phyloP scores from a whole-genome alignment of 495 filamentous ascomycete genomes.

The Mytilinidion resinicola region DNA sequence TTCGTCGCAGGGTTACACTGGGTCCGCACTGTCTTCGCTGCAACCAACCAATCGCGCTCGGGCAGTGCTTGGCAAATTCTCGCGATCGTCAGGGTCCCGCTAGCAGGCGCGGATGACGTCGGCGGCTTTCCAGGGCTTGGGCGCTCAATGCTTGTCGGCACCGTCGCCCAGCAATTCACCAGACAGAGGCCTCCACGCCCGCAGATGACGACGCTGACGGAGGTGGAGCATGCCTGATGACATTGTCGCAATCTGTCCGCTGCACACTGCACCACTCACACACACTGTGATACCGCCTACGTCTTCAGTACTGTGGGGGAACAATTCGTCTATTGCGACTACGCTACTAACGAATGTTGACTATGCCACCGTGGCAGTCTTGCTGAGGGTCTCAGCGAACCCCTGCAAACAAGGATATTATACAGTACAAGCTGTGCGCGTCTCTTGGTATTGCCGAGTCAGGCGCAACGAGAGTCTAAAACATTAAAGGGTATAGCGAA shows the following conservation, averaged over 20 bases:
- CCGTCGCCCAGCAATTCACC: background rate
- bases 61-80: background rate
- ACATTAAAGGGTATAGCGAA: conserved; percentile 30
- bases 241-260: too few relatives aligned
- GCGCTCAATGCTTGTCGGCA: conserved; percentile 1
- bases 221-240: too few relatives aligned
- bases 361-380: too few relatives aligned
- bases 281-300: too few relatives aligned
- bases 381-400: background rate
- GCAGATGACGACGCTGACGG: too few relatives aligned
- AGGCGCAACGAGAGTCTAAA: conserved; percentile 27
- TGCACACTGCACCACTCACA: too few relatives aligned
- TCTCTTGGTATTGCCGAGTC: background rate
- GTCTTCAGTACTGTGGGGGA: too few relatives aligned
- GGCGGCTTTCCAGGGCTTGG: background rate
- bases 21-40: background rate
- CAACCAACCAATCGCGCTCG: background rate
- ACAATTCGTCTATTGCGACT: too few relatives aligned
- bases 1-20: background rate
- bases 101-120: background rate
- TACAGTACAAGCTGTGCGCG: conserved; percentile 25
- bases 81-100: conserved; percentile 1
- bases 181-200: too few relatives aligned
- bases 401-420: conserved; percentile 13
- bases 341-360: too few relatives aligned